Conservation (phyloP, 2,329 filamentous ascomycete genomes). For the Fusarium sp. region DNA sequence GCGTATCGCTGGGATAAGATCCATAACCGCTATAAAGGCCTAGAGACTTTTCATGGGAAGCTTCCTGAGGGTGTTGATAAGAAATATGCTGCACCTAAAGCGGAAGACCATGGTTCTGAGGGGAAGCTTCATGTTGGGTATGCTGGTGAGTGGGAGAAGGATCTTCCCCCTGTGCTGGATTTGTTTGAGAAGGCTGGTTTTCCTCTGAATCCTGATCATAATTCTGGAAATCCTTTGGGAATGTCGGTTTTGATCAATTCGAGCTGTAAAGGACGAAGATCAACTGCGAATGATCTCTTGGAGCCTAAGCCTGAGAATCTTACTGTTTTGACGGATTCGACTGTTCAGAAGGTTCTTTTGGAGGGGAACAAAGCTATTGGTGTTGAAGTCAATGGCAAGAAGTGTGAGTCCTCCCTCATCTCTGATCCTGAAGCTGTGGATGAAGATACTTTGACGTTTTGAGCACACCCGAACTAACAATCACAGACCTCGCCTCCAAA, state of each 20-base stretch:
- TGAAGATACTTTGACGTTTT: too few species aligned
- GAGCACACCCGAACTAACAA: neutral
- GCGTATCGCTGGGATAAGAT: slow-evolving; percentile 66
- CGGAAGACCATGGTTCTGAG: slow-evolving; percentile 59
- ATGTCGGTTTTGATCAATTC: slow-evolving; percentile 64
- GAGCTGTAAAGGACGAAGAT: slow-evolving; percentile 59
- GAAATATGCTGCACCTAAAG: slow-evolving; percentile 61
- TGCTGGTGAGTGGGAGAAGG: slow-evolving; percentile 61
- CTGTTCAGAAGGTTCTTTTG: slow-evolving; percentile 35
- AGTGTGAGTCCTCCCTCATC: slow-evolving; percentile 13
- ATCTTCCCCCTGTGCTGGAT: slow-evolving; percentile 59
- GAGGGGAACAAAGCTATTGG: slow-evolving; percentile 35
- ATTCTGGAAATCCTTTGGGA: slow-evolving; percentile 69
- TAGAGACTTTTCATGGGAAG: slow-evolving; percentile 65
- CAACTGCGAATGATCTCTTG: slow-evolving; percentile 64
- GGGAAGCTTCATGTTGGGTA: slow-evolving; percentile 63
- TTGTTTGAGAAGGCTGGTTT: slow-evolving; percentile 62
- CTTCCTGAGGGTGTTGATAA: slow-evolving; percentile 51
- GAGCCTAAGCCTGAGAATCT: slow-evolving; percentile 57
- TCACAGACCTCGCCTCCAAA: slow-evolving; percentile 49
- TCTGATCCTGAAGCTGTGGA: neutral
- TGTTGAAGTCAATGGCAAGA: slow-evolving; percentile 30
- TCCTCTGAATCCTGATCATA: slow-evolving; percentile 65
- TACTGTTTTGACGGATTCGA: slow-evolving; percentile 31
- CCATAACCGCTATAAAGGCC: slow-evolving; percentile 60